phyloP scores from a whole-genome alignment of 2,329 filamentous ascomycete species.

The Dactylellina parvicollis region DNA sequence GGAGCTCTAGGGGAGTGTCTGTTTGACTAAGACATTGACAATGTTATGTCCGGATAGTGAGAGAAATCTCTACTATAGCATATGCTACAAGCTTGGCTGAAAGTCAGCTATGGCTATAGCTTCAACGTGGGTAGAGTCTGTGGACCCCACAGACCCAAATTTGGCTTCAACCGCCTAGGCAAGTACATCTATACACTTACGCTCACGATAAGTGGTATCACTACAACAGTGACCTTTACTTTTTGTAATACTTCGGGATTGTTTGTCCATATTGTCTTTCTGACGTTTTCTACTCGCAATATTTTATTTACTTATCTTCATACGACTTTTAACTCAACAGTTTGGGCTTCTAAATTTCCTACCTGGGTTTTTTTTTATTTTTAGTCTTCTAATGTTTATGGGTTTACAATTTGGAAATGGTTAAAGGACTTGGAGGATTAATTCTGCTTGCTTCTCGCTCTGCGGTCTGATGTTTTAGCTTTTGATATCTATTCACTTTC shows the following conservation, averaged over 20 bases:
- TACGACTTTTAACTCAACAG: neutral
- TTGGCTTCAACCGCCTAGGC: slow-evolving; percentile 6
- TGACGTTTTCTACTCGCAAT: neutral
- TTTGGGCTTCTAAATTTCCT: neutral
- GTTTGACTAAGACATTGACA: slow-evolving; percentile 43
- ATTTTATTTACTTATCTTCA: neutral
- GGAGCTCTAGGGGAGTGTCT: slow-evolving; percentile 41
- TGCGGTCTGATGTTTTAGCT: neutral
- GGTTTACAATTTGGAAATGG: neutral
- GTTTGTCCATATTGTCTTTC: neutral
- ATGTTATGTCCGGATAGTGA: too few species aligned
- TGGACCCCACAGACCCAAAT: neutral
- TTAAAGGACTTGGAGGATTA: slow-evolving; percentile 13
- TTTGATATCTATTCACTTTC: neutral
- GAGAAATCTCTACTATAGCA: neutral
- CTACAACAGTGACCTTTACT: neutral
- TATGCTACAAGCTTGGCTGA: neutral
- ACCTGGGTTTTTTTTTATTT: neutral
- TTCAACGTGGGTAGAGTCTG: neutral
- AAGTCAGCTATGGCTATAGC: neutral
- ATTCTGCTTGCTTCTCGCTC: neutral
- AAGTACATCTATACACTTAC: slow-evolving; percentile 9
- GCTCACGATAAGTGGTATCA: neutral
- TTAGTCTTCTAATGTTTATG: too few species aligned
- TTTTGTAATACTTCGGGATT: slow-evolving; percentile 17